Evolutionary conservation across 768 basidiomycete species (phyloP).

Genomic region (Mycena rebaudengoi): DNA sequence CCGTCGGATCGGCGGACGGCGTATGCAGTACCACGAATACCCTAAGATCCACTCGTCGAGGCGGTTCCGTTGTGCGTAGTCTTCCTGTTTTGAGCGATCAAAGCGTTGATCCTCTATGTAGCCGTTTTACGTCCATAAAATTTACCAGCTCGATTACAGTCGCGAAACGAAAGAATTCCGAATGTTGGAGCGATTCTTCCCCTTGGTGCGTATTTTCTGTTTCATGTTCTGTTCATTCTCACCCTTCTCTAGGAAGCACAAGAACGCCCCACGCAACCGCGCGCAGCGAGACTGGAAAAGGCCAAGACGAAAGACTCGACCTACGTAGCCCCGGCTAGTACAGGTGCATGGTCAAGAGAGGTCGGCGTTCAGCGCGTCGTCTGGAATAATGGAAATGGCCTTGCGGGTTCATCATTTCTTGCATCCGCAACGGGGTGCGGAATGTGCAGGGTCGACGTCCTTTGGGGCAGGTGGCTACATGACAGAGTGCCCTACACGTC

Average conservation of each 20-base stretch:
- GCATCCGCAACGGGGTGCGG: constrained; percentile 88
- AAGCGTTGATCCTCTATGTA: constrained; percentile 33
- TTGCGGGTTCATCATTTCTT: constrained; percentile 64
- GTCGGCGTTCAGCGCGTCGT: constrained; percentile 79
- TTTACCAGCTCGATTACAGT: constrained; percentile 91
- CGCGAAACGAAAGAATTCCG: constrained; percentile 77
- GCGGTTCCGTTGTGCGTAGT: constrained; percentile 72
- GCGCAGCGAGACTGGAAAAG: constrained; percentile 44
- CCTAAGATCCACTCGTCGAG: constrained; percentile 71
- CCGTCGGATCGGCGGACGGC: constrained; percentile 86
- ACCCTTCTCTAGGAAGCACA: constrained; percentile 54
- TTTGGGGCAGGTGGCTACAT: constrained; percentile 78
- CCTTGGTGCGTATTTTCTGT: constrained; percentile 57
- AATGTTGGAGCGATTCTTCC: constrained; percentile 88
- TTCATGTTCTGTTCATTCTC: background rate
- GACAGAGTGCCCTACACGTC: constrained; percentile 73
- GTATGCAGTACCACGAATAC: constrained; percentile 78
- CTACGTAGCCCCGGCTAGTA: constrained; percentile 45
- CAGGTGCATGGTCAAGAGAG: constrained; percentile 82
- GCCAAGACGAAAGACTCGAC: constrained; percentile 42
- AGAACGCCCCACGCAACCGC: constrained; percentile 51
- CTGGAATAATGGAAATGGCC: constrained; percentile 85
- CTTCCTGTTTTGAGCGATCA: background rate
- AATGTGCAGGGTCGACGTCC: constrained; percentile 83
- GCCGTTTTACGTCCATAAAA: constrained; percentile 81